Evolutionary conservation across 768 basidiomycete species (phyloP), one percentile per base, ranked within the genome.

Genomic region (Mycena crocata): DNA sequence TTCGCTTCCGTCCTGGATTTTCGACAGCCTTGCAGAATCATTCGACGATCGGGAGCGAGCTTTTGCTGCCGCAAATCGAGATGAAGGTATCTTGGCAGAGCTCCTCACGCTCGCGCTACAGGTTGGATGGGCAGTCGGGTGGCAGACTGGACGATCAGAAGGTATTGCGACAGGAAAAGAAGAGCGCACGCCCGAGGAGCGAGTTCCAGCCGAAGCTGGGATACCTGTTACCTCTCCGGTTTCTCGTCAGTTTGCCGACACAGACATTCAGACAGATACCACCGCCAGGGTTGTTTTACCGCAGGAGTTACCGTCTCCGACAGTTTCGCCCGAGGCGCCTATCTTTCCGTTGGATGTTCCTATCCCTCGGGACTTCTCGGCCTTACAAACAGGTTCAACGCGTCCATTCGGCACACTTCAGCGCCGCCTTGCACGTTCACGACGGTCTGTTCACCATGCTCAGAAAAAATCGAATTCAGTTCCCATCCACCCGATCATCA

Each of bases 391-490:
- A 23, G 37, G 19, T 23, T 55, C 54, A 4, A 4, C 5, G 3
- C 54, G 24, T 21, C 54, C 54, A 2, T 55, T 55, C 28, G 54
- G 37, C 5, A 55, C 37, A 10, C 54, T 55, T 26, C 54, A 55
- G 14, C 54, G 54, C 6, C 23, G 26, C 19, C 54, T 55, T 19
- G 54, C 54, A 21, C 54, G 54, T 55, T 55, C 39, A 28, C 35
- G 54, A n/a, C 26, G 37, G 2, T 23, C 54, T 40, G 24, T 2
- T 21, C n/a, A 15, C 19, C n/a, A n/a, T n/a, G n/a, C n/a, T n/a
- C 17, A 24, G 37, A 39, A 32, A n/a, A 51, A 32, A 21, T 23
- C 31, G 19, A 9, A 14, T 15, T 7, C 26, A 7, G 2, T 6
- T 42, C 24, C 39, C 14, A 15, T 17, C 12, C 39, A 17, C 34